Evolutionary conservation across 208 protist species (phyloP).

Genomic region (Acanthamoeba healyi): DNA sequence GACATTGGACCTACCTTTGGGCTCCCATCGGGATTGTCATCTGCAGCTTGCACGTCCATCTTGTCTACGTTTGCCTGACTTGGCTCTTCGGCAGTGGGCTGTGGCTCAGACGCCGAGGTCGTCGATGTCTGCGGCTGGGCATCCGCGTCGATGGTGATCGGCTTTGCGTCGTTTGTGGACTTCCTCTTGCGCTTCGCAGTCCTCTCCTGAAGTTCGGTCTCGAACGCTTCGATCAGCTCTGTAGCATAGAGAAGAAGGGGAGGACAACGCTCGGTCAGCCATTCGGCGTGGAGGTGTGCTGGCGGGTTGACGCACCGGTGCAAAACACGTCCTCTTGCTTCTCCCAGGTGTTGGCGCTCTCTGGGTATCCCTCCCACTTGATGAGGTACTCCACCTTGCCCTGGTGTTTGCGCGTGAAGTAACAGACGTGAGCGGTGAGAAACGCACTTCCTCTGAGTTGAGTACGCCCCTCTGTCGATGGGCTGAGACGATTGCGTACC

Average conservation of each 20-base stretch:
- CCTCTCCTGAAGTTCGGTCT: not conserved
- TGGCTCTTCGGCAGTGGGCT: not conserved
- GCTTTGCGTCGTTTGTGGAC: not conserved
- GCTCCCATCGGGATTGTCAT: not conserved
- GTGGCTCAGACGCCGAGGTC: not conserved
- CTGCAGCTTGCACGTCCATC: not conserved
- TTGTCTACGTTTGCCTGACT: not conserved
- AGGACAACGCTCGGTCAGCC: not conserved
- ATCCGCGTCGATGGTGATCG: not conserved
- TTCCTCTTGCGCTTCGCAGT: not conserved
- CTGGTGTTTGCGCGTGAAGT: not conserved
- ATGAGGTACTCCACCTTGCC: constrained; percentile 59
- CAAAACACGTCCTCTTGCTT: constrained; percentile 65
- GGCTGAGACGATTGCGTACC: too few relatives aligned
- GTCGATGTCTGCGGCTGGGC: not conserved
- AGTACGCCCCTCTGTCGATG: too few relatives aligned
- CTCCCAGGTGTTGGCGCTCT: constrained; percentile 56
- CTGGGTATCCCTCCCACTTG: constrained; percentile 64
- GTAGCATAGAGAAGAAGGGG: not conserved
- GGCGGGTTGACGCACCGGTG: not conserved
- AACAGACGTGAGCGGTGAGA: not conserved
- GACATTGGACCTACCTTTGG: not conserved
- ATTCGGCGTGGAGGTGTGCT: too few relatives aligned
- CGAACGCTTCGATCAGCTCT: constrained; percentile 28
- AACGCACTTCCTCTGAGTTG: not conserved